These are phyloP conservation scores for Syncephalastrum racemosum DNA, from an alignment of 371 early-diverging fungal species.

Conservation along the genomic window DNA sequence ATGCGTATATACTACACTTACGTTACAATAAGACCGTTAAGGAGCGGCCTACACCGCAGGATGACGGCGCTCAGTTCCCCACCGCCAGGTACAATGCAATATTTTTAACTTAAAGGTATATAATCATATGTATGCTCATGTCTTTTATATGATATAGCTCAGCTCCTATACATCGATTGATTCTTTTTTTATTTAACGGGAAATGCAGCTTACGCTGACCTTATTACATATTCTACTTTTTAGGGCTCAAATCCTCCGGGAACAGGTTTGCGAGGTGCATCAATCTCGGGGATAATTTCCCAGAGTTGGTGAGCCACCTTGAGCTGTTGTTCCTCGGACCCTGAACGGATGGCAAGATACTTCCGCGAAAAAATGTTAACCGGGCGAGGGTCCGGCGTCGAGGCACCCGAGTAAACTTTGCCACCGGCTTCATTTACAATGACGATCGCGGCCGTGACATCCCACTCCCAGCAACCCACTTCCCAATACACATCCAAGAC, in stretches of 20 bases:
- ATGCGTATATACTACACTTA: no score
- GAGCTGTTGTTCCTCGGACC: conserved; percentile 26
- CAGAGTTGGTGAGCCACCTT: conserved; percentile 43
- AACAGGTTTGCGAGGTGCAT: conserved; percentile 43
- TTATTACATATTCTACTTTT: not conserved
- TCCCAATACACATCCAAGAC: conserved; percentile 90
- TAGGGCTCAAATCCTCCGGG: conserved; percentile 47
- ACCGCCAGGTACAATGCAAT: no score
- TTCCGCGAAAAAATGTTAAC: conserved; percentile 52
- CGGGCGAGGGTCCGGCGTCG: conserved; percentile 21
- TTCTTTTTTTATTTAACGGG: not conserved
- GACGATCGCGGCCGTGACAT: conserved; percentile 76
- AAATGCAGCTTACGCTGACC: not conserved
- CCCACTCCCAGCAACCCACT: conserved; percentile 83
- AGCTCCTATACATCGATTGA: no score
- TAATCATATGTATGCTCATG: no score
- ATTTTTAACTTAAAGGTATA: no score
- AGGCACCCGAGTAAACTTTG: conserved; percentile 58
- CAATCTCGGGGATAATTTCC: conserved; percentile 39
- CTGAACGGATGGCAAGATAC: conserved; percentile 49
- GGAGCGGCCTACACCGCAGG: no score
- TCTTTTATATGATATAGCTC: no score
- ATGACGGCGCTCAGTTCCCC: no score
- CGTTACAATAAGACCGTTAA: no score
- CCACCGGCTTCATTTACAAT: conserved; percentile 79